Evolutionary conservation across 768 basidiomycete species (phyloP).

Genomic region (Phaffia australis): DNA sequence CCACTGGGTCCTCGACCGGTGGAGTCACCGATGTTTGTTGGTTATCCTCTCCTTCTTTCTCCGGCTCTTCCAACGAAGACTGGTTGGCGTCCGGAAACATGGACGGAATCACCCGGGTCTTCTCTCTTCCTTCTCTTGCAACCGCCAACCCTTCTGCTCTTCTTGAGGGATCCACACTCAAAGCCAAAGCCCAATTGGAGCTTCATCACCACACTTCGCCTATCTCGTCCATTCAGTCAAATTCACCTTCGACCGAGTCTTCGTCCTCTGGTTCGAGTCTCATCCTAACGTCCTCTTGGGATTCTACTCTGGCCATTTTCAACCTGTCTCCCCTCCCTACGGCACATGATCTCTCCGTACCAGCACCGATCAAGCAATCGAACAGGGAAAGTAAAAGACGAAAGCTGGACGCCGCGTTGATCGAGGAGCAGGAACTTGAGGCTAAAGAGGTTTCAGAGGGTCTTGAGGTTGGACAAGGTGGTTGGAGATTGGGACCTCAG

Average conservation of each 20-base stretch:
- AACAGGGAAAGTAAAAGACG: conserved; percentile 53
- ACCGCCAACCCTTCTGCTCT: conserved; percentile 25
- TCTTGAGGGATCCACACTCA: neutral
- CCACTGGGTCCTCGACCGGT: conserved; percentile 32
- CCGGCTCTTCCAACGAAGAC: conserved; percentile 32
- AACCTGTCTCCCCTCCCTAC: conserved; percentile 27
- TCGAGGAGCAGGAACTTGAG: conserved; percentile 41
- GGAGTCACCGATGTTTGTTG: conserved; percentile 36
- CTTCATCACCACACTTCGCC: conserved; percentile 75
- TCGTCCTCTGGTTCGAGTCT: conserved; percentile 42
- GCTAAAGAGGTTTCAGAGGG: conserved; percentile 42
- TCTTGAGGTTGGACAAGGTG: conserved; percentile 28
- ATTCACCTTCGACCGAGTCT: conserved; percentile 34
- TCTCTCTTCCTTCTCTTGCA: conserved; percentile 36
- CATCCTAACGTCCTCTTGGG: conserved; percentile 78
- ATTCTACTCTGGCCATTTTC: conserved; percentile 67
- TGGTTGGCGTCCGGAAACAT: conserved; percentile 37
- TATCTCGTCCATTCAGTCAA: conserved; percentile 53
- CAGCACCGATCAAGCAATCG: conserved; percentile 20
- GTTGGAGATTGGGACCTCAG: conserved; percentile 48
- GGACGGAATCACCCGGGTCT: conserved; percentile 37
- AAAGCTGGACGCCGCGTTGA: conserved; percentile 36
- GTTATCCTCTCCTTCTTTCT: conserved; percentile 32
- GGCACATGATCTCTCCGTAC: conserved; percentile 45
- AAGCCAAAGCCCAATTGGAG: conserved; percentile 49